phyloP scores from a whole-genome alignment of 2,329 filamentous ascomycete genomes.

The Daldinia sp. region DNA sequence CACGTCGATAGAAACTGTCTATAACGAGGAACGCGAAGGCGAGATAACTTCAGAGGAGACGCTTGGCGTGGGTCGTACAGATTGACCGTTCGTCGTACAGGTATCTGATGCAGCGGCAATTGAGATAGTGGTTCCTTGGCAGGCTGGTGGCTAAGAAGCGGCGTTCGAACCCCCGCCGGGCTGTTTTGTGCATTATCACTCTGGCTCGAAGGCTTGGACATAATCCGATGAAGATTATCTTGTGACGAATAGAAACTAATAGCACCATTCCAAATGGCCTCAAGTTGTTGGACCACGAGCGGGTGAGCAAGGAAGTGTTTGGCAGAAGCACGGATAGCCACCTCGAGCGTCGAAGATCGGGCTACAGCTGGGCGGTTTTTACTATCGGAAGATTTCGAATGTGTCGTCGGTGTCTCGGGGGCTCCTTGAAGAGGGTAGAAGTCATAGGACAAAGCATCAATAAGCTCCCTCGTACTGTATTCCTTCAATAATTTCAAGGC shows the following conservation, averaged over 20 bases:
- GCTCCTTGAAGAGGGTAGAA: conserved; percentile 92
- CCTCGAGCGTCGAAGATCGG: conserved; percentile 89
- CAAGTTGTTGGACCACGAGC: conserved; percentile 91
- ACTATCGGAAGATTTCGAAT: conserved; percentile 52
- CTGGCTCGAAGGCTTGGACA: conserved; percentile 48
- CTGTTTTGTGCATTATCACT: conserved; percentile 51
- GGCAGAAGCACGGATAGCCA: conserved; percentile 91
- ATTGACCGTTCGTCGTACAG: conserved; percentile 78
- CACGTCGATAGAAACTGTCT: conserved; percentile 89
- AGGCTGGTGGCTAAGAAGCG: conserved; percentile 60
- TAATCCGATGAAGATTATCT: conserved; percentile 81
- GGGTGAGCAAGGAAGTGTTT: conserved; percentile 94
- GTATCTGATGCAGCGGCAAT: conserved; percentile 53
- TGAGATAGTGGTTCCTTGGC: conserved; percentile 51
- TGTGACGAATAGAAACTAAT: conserved; percentile 94
- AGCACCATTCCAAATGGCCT: conserved; percentile 95
- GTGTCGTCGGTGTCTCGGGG: conserved; percentile 58
- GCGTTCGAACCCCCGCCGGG: conserved; percentile 61
- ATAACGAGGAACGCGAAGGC: conserved; percentile 90
- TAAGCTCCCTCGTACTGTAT: conserved; percentile 88
- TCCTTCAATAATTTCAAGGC: conserved; percentile 92
- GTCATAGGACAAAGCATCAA: conserved; percentile 94
- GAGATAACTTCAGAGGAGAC: conserved; percentile 90
- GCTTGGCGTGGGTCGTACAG: conserved; percentile 92
- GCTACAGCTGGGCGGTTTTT: conserved; percentile 68